Conservation (phyloP, 805 yeast genomes). For the Cyberlindnera xylosilytica region DNA sequence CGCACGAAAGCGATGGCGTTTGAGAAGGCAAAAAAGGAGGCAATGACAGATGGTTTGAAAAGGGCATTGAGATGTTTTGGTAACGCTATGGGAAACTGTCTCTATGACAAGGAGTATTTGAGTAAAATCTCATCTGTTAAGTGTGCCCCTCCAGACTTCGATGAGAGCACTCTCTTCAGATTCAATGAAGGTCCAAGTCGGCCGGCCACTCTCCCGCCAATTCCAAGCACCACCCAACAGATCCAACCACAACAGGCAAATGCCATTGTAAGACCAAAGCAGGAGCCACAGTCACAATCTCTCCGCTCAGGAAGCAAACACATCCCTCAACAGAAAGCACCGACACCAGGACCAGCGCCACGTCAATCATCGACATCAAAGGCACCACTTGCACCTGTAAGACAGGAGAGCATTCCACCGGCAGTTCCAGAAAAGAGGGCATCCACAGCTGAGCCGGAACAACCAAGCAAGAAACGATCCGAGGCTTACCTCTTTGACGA, state of each 20-base stretch:
- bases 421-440: constrained; percentile 23
- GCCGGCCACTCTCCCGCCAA: constrained; percentile 14
- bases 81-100: constrained; percentile 78
- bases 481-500: constrained; percentile 44
- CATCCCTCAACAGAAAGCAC: constrained; percentile 3
- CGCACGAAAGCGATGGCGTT: constrained; percentile 70
- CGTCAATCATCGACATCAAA: too few species aligned
- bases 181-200: constrained; percentile 23
- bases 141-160: constrained; percentile 43
- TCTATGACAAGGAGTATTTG: constrained; percentile 71
- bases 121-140: constrained; percentile 41
- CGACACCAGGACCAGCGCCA: neutral
- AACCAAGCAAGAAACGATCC: constrained; percentile 14
- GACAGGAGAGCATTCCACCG: too few species aligned
- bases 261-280: neutral
- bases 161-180: constrained; percentile 39
- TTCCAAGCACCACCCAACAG: neutral
- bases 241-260: neutral
- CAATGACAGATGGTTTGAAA: constrained; percentile 78
- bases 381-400: too few species aligned
- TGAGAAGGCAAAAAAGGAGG: constrained; percentile 82
- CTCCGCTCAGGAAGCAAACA: neutral
- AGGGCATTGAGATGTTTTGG: constrained; percentile 79
- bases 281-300: neutral
- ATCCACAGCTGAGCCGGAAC: constrained; percentile 1